Evolutionary conservation across 805 yeast genomes (phyloP), one percentile per base, ranked within the genome.

Genomic region (Yarrowia alimentaria): DNA sequence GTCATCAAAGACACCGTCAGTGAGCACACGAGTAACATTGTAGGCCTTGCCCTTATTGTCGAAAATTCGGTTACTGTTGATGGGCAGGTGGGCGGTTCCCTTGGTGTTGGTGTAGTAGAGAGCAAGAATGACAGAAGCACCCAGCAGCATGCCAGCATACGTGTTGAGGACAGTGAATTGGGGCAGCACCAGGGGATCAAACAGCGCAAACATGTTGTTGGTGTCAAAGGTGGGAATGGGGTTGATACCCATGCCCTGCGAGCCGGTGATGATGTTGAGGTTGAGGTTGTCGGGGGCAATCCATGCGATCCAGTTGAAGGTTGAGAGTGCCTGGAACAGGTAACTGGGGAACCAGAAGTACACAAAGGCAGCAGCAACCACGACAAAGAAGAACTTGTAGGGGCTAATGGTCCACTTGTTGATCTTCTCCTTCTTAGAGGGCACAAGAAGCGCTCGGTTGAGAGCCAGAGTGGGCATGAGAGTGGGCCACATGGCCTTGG

Each of bases 301-400:
- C 83, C 84, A 79, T 20, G 66, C 72, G 60, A 77, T 73, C 85
- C 85, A 80, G 60, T 73, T 78, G 65, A 85, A 85, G 56, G 72
- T 73, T 1, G 80, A 73, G 43, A 84, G 71, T 1, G 81, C 87
- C 14, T 71, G 69, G 67, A 81, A 81, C 18, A 85, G 68, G 61
- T 71, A 83, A 42, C 79, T 82, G 7, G 91, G 89, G 57, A 83
- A 67, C 81, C 85, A 82, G 61, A 76, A 78, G 75, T 81, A 83
- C 6, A 71, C 54, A 57, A 81, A 80, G 33, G 74, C 66, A 16
- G 64, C 63, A 11, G 57, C 53, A 51, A 77, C 69, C 1, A 69
- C 70, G 31, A 68, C 53, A 17, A 70, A 61, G 64, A 81, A 81
- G 59, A 78, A 76, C 53, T 63, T 67, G 57, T 74, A 76, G 53